Evolutionary conservation across 2,329 filamentous ascomycete genomes (phyloP).

Genomic region (Pseudonectria foliicola): DNA sequence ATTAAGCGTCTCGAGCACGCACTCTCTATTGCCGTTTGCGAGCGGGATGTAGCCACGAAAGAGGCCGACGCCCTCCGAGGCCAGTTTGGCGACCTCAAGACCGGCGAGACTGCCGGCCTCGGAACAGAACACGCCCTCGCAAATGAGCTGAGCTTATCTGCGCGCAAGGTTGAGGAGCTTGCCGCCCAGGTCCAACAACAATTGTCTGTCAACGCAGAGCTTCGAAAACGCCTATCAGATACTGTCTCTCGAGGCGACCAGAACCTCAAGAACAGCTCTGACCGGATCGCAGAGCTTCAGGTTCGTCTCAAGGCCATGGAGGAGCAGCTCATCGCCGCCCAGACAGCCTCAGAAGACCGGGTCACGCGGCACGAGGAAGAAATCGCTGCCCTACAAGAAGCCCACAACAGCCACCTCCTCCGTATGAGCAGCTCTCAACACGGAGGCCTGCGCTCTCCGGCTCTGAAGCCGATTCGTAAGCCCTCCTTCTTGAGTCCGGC

Average conservation of each 20-base stretch:
- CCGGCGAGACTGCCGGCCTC: conserved; percentile 48
- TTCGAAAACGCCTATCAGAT: conserved; percentile 69
- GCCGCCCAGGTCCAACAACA: conserved; percentile 74
- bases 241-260: conserved; percentile 78
- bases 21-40: conserved; percentile 60
- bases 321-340: conserved; percentile 74
- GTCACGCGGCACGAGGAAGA: conserved; percentile 83
- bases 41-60: conserved; percentile 64
- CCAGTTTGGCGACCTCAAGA: conserved; percentile 52
- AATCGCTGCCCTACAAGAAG: conserved; percentile 66
- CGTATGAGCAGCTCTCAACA: conserved; percentile 50
- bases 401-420: conserved; percentile 67
- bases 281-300: conserved; percentile 79
- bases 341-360: conserved; percentile 79
- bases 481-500: conserved; percentile 29
- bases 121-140: conserved; percentile 58
- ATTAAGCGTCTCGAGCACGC: conserved; percentile 60
- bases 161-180: conserved; percentile 71
- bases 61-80: conserved; percentile 56
- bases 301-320: conserved; percentile 73
- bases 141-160: conserved; percentile 64
- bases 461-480: conserved; percentile 24
- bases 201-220: conserved; percentile 65
- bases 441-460: conserved; percentile 26
- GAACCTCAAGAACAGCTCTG: conserved; percentile 72